Evolutionary conservation across 1,139 yeast genomes (phyloP), one percentile per base, ranked within the genome.

Genomic region (Blastobotrys ciferrii): DNA sequence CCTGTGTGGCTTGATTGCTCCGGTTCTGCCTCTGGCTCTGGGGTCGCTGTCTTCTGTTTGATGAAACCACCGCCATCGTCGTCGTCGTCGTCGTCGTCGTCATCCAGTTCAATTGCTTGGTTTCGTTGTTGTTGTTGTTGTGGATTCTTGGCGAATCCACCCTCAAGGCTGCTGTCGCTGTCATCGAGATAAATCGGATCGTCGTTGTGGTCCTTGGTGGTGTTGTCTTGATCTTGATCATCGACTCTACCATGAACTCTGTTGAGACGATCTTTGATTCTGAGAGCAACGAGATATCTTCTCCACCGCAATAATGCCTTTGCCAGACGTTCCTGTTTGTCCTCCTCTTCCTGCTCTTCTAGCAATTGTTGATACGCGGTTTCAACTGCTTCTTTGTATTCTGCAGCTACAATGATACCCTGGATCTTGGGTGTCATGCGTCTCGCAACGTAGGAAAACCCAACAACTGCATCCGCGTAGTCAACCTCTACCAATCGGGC

Each of bases 391-490:
- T 86, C 95, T 53, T 72, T 71, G 55, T 70, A 80, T 58, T 83
- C 83, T 30, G 62, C 60, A 2, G 85, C 83, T 7, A 91, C 81
- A 2, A 92, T 84, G 23, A 89, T 77, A 1, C 98, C 98, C 2
- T 84, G 82, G 46, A 82, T 78, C 49, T 74, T 72, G 0, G 95
- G 95, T 17, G 80, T 80, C 0, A 85, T 68, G 42, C 77, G 62
- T 3, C 62, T 54, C 11, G 53, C 49, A 12, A 56, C 75, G 65
- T 87, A 92, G 51, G 87, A 92, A 69, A 94, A 91, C 0, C 94
- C 89, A 2, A 84, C 82, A 2, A 91, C 88, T 0, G 97, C 98
- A 43, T 80, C 81, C 0, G 96, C 98, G 68, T 76, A 89, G 59
- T 88, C 96, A 4, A 92, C 74, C 0, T 77, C 81, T 18, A 91